These are phyloP conservation scores for Pseudodiploospora longispora DNA, from an alignment of 2,329 filamentous ascomycete species.

Conservation along the genomic window DNA sequence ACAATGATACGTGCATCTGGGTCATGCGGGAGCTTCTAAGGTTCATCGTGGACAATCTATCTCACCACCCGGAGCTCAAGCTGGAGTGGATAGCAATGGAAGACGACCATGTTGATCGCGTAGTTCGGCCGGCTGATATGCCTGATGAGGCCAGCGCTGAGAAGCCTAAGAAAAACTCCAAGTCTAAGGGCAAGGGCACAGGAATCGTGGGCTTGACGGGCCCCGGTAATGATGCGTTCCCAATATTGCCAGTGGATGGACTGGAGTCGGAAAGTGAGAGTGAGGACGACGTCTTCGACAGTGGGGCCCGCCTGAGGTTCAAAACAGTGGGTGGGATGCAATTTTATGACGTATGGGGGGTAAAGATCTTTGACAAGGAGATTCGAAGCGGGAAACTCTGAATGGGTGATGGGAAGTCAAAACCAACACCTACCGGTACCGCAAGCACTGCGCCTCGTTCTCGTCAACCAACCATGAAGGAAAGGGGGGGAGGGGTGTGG, in stretches of 20 bases:
- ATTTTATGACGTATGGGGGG: constrained; percentile 35
- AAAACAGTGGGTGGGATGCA: constrained; percentile 29
- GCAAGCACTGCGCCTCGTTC: no score
- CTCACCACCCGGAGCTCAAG: constrained; percentile 45
- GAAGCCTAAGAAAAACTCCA: constrained; percentile 21
- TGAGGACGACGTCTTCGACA: constrained; percentile 23
- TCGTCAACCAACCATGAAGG: no score
- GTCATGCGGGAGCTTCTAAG: constrained; percentile 48
- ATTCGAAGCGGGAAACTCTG: constrained; percentile 30
- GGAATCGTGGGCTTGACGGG: constrained; percentile 11
- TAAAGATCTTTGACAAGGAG: constrained; percentile 53
- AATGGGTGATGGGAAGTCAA: background rate
- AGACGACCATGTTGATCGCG: constrained; percentile 39
- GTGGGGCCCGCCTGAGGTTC: constrained; percentile 24
- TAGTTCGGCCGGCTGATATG: constrained; percentile 33
- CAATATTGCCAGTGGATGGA: constrained; percentile 19
- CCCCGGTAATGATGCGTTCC: constrained; percentile 13
- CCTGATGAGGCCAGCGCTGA: constrained; percentile 18
- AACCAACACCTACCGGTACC: no score
- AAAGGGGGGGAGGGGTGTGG: no score
- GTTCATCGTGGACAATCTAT: constrained; percentile 52
- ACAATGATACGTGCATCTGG: constrained; percentile 48
- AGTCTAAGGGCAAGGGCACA: constrained; percentile 28
- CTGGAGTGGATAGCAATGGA: constrained; percentile 53
- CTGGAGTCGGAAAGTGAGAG: constrained; percentile 26